Base-by-base conservation (phyloP, 192 early-diverging fungal genomes). In the Coemansia sp. region DNA sequence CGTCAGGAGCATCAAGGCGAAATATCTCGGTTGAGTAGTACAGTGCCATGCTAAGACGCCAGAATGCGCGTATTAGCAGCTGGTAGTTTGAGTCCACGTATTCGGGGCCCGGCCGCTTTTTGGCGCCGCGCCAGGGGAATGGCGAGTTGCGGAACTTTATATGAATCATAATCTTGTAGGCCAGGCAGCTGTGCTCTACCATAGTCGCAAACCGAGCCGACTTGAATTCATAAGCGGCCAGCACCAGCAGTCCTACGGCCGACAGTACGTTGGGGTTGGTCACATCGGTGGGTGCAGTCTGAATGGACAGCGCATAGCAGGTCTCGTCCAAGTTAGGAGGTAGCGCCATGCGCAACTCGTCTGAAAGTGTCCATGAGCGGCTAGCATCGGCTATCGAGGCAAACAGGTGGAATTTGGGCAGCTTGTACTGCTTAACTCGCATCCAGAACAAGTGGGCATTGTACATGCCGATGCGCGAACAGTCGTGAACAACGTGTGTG, bases 201-300 rank as follows among this genome's bases (percentile, higher is more conserved):
- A 78, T 78, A 5, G 64, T 55, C 20, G 68, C 68, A 71, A 78
- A 78, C 11, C 75, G 68, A 11, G 75, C 75, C 34, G 75, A 78
- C 57, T 78, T 78, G 64, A 78, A 78, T 58, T 78, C 75, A 51
- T 78, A 78, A 11, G 64, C 51, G 14, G 68, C 63, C 43, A 78
- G 57, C 0, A 58, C 53, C 49, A 78, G 50, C 60, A 78, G 48
- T 3, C 67, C 75, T 8, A 67, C 28, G 5, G 66, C 64, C 10
- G 38, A 46, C 3, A 78, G 37, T 0, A 78, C 49, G 26, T 56
- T 66, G 26, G 65, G 54, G 21, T 47, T 51, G 26, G 43, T 47
- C 37, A 16, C 39, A 20, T 66, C 64, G 16, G 39, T 54, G 5
- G 62, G 62, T 23, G 66, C 60, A 18, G 60, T 5, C 11, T 58